Base-by-base conservation (phyloP, 169 alveolate genomes). In the Plasmodium chabaudi region DNA sequence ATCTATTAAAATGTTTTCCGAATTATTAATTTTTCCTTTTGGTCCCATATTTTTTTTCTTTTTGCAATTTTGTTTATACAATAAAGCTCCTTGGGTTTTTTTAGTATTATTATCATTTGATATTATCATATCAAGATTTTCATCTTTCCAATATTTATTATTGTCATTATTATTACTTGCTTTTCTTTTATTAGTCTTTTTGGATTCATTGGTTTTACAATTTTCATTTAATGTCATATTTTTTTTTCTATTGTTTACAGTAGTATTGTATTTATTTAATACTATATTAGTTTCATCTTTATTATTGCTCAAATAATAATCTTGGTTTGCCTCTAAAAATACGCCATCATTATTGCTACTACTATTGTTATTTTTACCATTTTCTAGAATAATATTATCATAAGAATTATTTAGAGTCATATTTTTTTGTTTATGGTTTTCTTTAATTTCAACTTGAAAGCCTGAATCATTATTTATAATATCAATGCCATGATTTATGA, bases 31-130 rank as follows among this genome's bases (percentile, higher is more conserved):
- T 63, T 77, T 21, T 63, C 65, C 88, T 13, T 15, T 59, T 19
- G 21, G 42, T 15, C 21, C 63, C 23, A n/a, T 7, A 34, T 75
- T 75, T 5, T 75, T 75, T 68, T 49, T 56, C 77, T 75, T 75
- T 15, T 75, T 21, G 0, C 9, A 34, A 44, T 12, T 51, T 53
- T 63, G 49, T 21, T 77, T 64, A 34, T 63, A 17, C 49, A 46
- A 9, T 49, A 69, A 44, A 49, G 46, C 13, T 46, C 72, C 59
- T 27, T 67, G 69, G 13, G 25, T 63, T 34, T 46, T 25, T 44
- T 23, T 63, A 9, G 9, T 42, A 21, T n/a, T 49, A 13, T 72
- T 72, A 57, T 72, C 68, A n/a, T 60, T 42, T 12, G 57, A 5
- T 19, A 13, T 72, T 15, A 57, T 23, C n/a, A 57, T 34, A 34